phyloP scores from a whole-genome alignment of 306 rosid species.

The Vicia sativa region DNA sequence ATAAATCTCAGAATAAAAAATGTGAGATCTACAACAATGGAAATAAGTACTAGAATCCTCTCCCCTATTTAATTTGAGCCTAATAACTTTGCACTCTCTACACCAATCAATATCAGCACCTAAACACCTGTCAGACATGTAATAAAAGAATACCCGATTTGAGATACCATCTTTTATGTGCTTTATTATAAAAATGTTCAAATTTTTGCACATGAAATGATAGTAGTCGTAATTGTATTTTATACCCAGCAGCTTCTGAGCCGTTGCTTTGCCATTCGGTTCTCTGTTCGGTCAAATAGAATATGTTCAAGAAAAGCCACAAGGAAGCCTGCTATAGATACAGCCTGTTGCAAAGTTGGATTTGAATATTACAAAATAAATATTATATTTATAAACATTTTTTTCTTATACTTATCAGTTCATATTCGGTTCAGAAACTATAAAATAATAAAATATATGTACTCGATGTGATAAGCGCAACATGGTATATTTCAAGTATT shows the following conservation, averaged over 20 bases:
- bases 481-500: neutral
- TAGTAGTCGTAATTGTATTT: neutral
- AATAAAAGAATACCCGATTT: neutral
- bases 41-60: neutral
- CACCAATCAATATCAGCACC: conserved; percentile 8
- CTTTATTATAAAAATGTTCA: neutral
- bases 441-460: neutral
- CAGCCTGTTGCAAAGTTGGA: conserved; percentile 27
- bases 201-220: conserved; percentile 5
- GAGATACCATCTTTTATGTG: neutral
- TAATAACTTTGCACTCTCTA: neutral
- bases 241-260: neutral
- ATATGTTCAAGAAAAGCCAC: conserved; percentile 30
- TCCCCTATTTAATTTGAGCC: neutral
- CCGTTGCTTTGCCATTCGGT: neutral
- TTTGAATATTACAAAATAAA: neutral
- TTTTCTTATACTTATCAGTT: neutral
- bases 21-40: neutral
- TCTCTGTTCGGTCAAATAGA: neutral
- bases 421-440: conserved; percentile 7
- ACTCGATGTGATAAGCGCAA: neutral
- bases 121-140: neutral
- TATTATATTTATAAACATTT: neutral
- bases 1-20: neutral
- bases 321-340: neutral